Evolutionary conservation across 2,329 filamentous ascomycete species (phyloP).

Genomic region (Dothiorella sarmentorum): DNA sequence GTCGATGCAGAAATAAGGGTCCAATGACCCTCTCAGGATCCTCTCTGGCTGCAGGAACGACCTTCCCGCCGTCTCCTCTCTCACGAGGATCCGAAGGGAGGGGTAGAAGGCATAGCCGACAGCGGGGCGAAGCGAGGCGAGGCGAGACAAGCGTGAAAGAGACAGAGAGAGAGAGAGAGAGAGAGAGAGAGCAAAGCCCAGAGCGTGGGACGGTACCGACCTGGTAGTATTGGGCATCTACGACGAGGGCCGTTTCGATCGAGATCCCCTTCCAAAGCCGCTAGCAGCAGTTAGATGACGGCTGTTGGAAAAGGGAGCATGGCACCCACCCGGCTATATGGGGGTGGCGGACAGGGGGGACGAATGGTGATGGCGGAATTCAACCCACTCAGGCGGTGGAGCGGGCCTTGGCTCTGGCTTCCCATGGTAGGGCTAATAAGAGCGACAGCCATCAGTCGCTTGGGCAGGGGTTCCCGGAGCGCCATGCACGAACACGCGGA

Average conservation of each 20-base stretch:
- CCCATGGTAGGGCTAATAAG: background rate
- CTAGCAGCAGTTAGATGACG: background rate
- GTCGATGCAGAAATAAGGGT: too few species aligned
- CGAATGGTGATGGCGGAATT: background rate
- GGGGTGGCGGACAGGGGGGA: background rate
- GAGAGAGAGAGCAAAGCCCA: too few species aligned
- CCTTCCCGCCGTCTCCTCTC: background rate
- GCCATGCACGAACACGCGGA: background rate
- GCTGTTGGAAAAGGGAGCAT: background rate
- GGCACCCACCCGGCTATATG: background rate
- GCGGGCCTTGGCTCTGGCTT: background rate
- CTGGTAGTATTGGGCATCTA: too few species aligned
- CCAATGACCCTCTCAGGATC: too few species aligned
- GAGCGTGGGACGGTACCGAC: background rate
- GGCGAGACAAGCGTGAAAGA: background rate
- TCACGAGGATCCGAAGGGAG: background rate
- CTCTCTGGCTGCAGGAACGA: constrained; percentile 2
- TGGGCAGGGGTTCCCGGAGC: background rate
- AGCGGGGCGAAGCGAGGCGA: constrained; percentile 12
- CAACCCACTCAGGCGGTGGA: background rate
- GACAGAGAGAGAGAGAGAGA: background rate
- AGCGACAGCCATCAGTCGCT: background rate
- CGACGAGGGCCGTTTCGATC: too few species aligned
- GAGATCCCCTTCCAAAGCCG: too few species aligned
- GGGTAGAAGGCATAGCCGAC: background rate